These are phyloP conservation scores for Saitozyma podzolica DNA, from an alignment of 768 basidiomycete species.

Conservation along the genomic window DNA sequence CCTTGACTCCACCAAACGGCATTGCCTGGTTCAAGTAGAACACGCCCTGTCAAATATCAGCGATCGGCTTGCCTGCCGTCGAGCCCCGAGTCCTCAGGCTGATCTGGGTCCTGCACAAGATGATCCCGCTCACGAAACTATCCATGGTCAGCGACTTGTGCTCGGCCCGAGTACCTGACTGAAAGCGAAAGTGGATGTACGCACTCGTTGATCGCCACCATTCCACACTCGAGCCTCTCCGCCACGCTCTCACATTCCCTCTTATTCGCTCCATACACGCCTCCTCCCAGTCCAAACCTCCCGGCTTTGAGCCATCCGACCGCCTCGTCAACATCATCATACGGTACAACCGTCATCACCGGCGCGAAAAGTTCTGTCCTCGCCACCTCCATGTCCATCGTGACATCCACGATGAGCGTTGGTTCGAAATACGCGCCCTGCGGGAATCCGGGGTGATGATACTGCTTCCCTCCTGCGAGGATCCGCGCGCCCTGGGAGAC, in stretches of 20 bases:
- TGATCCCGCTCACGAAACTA: too few species aligned
- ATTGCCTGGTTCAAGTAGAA: constrained; percentile 72
- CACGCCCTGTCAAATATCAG: constrained; percentile 58
- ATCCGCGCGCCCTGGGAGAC: constrained; percentile 66
- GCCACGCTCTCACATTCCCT: constrained; percentile 76
- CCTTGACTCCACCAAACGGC: constrained; percentile 91
- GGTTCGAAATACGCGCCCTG: constrained; percentile 81
- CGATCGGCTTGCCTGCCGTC: too few species aligned
- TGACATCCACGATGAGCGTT: constrained; percentile 80
- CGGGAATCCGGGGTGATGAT: constrained; percentile 66
- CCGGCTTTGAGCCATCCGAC: constrained; percentile 85
- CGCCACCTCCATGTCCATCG: constrained; percentile 70
- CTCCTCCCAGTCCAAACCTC: constrained; percentile 85
- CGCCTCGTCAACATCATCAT: constrained; percentile 79
- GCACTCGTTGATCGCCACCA: constrained; percentile 96
- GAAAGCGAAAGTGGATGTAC: constrained; percentile 49
- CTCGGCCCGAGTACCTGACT: too few species aligned
- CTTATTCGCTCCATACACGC: constrained; percentile 87
- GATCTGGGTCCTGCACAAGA: too few species aligned
- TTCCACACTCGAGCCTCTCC: constrained; percentile 80
- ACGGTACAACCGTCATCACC: constrained; percentile 80
- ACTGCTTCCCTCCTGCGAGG: constrained; percentile 66
- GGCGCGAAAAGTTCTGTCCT: constrained; percentile 91
- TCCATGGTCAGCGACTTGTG: too few species aligned
- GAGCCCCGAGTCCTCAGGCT: too few species aligned